Evolutionary conservation across 768 basidiomycete species (phyloP), one percentile per base, ranked within the genome.

Genomic region (Kwoniella mangroviensis): DNA sequence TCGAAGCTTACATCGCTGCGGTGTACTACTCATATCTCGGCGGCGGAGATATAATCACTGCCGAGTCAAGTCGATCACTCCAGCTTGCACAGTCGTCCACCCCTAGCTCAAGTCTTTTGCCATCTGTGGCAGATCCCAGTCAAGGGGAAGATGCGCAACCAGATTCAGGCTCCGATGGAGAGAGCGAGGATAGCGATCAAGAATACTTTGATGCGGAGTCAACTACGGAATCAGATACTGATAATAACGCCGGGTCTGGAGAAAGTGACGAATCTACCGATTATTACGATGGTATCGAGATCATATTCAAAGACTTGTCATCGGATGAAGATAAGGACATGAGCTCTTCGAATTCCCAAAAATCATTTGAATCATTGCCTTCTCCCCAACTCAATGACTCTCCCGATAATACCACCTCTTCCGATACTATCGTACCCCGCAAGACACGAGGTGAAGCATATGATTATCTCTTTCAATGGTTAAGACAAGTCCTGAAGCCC

Each of bases 1-100:
- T 80, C 61, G 79, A 80, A 57, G 70, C 74, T 5, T 77, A 73
- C 43, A 68, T 77, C 54, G 76, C 79, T 7, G 76, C 73, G 3
- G 69, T 78, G 13, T 80, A 67, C 53, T 79, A 79, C 59, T 75
- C 76, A 17, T 66, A 65, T 51, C 65, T 75, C 40, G 45, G 58
- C 5, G 43, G 49, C 40, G 60, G 28, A 17, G 49, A 51, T 51
- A 51, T 51, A 51, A 51, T 51, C 6, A 51, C 3, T 51, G n/a
- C 13, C 13, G 12, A 13, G 22, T n/a, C 53, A 54, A 24, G 22
- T 10, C 9, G 9, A 4, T n/a, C 19, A 24, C 13, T 13, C 13
- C 2, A 51, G 49, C 49, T 13, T n/a, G n/a, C 49, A 13, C n/a
- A 13, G n/a, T 51, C 13, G 45, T 49, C 5, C 13, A 49, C 13